Base-by-base conservation (phyloP, 352 stramenopile genomes). In the Phytopythium vexans region DNA sequence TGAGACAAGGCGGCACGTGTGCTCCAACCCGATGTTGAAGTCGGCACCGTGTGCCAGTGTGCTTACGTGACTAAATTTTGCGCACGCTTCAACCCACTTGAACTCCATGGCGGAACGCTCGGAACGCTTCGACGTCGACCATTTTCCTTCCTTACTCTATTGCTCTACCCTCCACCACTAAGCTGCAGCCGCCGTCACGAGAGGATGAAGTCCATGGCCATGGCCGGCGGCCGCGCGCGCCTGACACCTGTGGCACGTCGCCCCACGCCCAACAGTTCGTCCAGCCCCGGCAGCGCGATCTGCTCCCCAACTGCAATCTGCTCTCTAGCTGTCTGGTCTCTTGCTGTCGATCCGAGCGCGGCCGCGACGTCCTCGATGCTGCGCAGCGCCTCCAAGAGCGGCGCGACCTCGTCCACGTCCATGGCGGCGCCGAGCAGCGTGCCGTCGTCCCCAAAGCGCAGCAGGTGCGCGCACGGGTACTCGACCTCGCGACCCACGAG, bases 161-260 rank as follows among this genome's bases (percentile, higher is more conserved):
- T 27, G 21, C 21, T 27, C 21, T 27, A 27, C 37, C 9, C 37
- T 41, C 37, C 37, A 14, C 14, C 9, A 41, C 37, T 41, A 41
- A 41, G 14, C 14, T 9, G 9, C 8, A 41, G 14, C 37, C 8
- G 9, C 12, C n/a, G 8, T 37, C 31, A 54, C 33, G 65, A 72
- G 27, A 75, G 42, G 33, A 72, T 75, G 40, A 65, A 72, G 27
- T 54, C 58, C 15, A 72, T 53, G 10, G 54, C 45, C 66, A 75
- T 75, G 21, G 54, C 49, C 35, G 21, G 44, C 35, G 42, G 36
- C 3, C 56, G 58, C 16, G 10, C 37, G 43, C 31, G 14, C 27
- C 43, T 27, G 43, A 27, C 27, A 49, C 15, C 12, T 3, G 6
- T 27, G 21, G 21, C 21, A 27, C 33, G 34, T 43, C 12, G 39